Evolutionary conservation across 1,284 basidiomycete species (phyloP).

Genomic region (Fistulina hepatica): DNA sequence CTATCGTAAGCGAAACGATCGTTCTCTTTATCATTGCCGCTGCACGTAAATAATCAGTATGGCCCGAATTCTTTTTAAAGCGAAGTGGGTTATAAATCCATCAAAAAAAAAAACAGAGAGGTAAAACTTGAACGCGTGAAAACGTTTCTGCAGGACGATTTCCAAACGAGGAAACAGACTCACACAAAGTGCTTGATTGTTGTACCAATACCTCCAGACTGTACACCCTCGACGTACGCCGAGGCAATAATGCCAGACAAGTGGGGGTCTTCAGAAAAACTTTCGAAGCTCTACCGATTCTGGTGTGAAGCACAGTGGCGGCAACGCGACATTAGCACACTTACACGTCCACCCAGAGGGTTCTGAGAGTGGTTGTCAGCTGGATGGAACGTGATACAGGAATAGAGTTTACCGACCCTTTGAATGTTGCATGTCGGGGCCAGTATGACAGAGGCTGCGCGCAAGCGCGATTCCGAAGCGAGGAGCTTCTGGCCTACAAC

Average conservation of each 20-base stretch:
- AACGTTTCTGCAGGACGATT: no score
- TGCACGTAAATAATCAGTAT: conserved; percentile 15
- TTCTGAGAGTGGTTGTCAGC: conserved; percentile 28
- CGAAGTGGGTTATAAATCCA: neutral
- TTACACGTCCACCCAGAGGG: conserved; percentile 62
- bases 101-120: no score
- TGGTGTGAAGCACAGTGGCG: no score
- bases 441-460: conserved; percentile 57
- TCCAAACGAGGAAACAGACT: conserved; percentile 12
- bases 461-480: conserved; percentile 59
- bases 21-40: conserved; percentile 64
- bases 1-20: conserved; percentile 56
- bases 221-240: conserved; percentile 65
- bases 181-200: conserved; percentile 67
- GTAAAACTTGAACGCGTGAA: no score
- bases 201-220: conserved; percentile 58
- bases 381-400: neutral
- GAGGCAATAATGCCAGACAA: conserved; percentile 63
- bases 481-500: conserved; percentile 55
- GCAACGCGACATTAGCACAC: no score
- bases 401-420: conserved; percentile 29
- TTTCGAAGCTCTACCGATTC: conserved; percentile 58
- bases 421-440: conserved; percentile 78
- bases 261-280: conserved; percentile 73
- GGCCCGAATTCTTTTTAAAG: neutral